phyloP scores from a whole-genome alignment of 2,329 filamentous ascomycete genomes.

The Coniella lustricola region DNA sequence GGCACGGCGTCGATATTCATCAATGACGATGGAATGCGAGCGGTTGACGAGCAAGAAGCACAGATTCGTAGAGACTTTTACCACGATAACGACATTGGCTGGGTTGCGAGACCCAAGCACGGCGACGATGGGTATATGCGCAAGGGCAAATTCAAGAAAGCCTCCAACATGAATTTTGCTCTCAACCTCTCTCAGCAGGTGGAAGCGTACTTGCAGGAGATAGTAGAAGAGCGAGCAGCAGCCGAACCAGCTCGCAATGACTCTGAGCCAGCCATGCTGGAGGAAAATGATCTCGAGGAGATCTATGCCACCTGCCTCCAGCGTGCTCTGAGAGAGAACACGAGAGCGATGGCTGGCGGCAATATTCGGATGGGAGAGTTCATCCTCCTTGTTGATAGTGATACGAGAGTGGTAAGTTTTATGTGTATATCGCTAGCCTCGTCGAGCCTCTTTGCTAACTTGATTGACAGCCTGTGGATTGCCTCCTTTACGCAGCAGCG shows the following conservation, averaged over 20 bases:
- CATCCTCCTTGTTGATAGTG: slow-evolving; percentile 61
- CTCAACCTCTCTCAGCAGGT: slow-evolving; percentile 55
- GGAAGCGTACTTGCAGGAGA: slow-evolving; percentile 48
- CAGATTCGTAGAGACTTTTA: slow-evolving; percentile 40
- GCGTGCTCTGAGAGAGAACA: slow-evolving; percentile 46
- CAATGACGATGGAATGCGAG: slow-evolving; percentile 57
- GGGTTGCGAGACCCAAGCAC: slow-evolving; percentile 40
- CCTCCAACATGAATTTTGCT: slow-evolving; percentile 70
- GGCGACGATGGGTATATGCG: slow-evolving; percentile 42
- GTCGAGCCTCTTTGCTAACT: no score
- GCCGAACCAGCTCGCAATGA: slow-evolving; percentile 5
- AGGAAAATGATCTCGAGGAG: slow-evolving; percentile 36
- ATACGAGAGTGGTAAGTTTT: slow-evolving; percentile 48
- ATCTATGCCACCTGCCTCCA: slow-evolving; percentile 44
- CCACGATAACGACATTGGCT: slow-evolving; percentile 41
- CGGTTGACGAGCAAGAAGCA: slow-evolving; percentile 37
- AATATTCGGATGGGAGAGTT: slow-evolving; percentile 56
- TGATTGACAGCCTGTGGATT: slow-evolving; percentile 51
- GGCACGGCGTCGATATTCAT: slow-evolving; percentile 36
- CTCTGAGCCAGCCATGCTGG: slow-evolving; percentile 14
- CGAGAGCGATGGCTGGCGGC: slow-evolving; percentile 50
- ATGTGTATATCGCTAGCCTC: background rate
- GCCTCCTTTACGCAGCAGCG: slow-evolving; percentile 59
- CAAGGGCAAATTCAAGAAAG: slow-evolving; percentile 64
- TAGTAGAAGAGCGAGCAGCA: slow-evolving; percentile 25